phyloP scores from a whole-genome alignment of 106 monocot genomes.

The Cymbidium sinense region DNA sequence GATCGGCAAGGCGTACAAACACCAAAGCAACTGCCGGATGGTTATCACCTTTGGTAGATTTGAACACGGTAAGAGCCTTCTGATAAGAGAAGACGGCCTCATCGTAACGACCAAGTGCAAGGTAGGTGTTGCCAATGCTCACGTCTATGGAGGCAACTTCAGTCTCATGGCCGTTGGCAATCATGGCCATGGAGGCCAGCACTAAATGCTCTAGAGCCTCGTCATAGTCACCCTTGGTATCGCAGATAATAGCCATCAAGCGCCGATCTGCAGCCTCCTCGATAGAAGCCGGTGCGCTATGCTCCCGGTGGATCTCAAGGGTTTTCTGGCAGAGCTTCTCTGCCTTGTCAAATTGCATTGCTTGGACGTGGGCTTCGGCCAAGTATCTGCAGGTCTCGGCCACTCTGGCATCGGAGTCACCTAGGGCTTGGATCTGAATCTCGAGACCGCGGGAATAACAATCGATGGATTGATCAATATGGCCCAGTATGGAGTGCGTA shows the following conservation, averaged over 20 bases:
- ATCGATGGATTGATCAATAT: conserved; percentile 39
- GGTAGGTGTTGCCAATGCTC: conserved; percentile 54
- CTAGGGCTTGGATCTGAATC: conserved; percentile 55
- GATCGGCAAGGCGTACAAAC: conserved; percentile 51
- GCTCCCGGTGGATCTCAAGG: conserved; percentile 56
- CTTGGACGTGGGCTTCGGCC: conserved; percentile 66
- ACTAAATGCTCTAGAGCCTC: conserved; percentile 57
- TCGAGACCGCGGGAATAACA: conserved; percentile 48
- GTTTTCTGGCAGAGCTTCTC: conserved; percentile 51
- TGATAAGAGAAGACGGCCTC: conserved; percentile 67
- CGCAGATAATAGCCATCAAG: conserved; percentile 51
- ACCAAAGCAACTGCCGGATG: conserved; percentile 48
- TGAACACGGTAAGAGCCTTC: conserved; percentile 56
- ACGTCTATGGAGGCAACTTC: conserved; percentile 51
- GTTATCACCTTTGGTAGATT: conserved; percentile 45
- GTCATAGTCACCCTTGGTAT: conserved; percentile 56
- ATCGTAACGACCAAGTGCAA: conserved; percentile 48
- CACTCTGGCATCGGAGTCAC: conserved; percentile 48
- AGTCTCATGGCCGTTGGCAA: conserved; percentile 40
- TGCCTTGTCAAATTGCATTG: conserved; percentile 55
- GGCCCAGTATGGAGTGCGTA: conserved; percentile 52
- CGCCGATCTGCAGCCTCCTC: conserved; percentile 62
- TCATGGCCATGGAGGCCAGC: conserved; percentile 54
- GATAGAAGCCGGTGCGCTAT: conserved; percentile 50
- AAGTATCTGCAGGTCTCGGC: conserved; percentile 62